phyloP scores from a whole-genome alignment of 257 asterid genomes.

The Petrea volubilis region DNA sequence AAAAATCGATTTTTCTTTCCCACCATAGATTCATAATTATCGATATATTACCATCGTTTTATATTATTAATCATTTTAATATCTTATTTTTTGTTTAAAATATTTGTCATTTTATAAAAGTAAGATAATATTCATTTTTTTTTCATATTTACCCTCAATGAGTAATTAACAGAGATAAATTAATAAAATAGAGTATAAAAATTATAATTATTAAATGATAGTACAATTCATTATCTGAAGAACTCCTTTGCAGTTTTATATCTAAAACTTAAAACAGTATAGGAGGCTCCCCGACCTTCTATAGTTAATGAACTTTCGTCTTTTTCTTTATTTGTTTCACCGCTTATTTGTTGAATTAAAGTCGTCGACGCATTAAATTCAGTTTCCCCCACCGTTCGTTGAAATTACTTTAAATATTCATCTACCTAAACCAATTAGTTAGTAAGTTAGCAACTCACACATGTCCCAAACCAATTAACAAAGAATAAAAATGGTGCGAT shows the following conservation, averaged over 20 bases:
- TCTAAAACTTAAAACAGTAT: too few relatives aligned
- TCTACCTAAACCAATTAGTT: neutral
- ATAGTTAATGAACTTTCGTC: neutral
- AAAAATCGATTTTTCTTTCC: too few relatives aligned
- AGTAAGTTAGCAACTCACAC: neutral
- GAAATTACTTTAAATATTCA: neutral
- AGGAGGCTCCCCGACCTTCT: neutral
- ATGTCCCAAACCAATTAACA: neutral
- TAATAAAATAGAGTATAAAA: too few relatives aligned
- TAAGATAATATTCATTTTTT: too few relatives aligned
- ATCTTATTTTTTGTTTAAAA: too few relatives aligned
- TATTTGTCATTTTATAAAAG: too few relatives aligned
- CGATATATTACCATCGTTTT: too few relatives aligned
- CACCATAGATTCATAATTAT: too few relatives aligned
- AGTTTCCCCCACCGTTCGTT: neutral
- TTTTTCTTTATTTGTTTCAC: neutral
- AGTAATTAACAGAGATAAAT: too few relatives aligned
- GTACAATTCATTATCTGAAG: neutral
- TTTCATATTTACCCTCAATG: too few relatives aligned
- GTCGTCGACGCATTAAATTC: neutral
- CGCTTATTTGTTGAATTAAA: neutral
- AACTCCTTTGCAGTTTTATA: too few relatives aligned
- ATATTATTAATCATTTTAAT: too few relatives aligned
- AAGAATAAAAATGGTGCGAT: neutral
- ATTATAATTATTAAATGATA: neutral